Base-by-base conservation (phyloP, 2,329 filamentous ascomycete species). In the Arachnomyces sp. region DNA sequence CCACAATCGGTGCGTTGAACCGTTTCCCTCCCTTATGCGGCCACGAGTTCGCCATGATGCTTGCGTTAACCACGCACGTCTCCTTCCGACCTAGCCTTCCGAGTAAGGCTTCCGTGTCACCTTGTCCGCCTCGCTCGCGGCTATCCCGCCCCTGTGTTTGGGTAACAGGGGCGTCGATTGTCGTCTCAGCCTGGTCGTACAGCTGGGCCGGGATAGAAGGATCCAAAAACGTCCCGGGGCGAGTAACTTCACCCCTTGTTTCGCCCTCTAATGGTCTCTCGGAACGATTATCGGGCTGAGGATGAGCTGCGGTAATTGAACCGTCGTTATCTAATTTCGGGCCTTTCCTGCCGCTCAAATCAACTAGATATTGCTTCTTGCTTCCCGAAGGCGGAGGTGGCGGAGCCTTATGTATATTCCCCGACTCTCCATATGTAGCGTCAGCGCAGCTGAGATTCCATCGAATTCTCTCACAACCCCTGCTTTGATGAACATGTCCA, bases 1-100 rank as follows among this genome's bases (percentile, higher is more conserved):
- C 79, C n/a, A 93, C 81, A 49, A 93, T 82, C 14, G 86, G 81
- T 56, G 88, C 84, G 60, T 89, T 79, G 61, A 84, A 79, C 45
- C 63, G 70, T 58, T 80, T 84, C 12, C 77, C 77, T 2, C 63
- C 68, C 25, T 43, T 52, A 47, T 82, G 78, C 36, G 81, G 81
- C 62, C 77, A 81, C 45, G 74, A 79, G 15, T 71, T 79, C 32
- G 77, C 78, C 70, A 83, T 74, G 46, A 89, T 79, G 14, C 85
- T 79, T 18, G 84, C 84, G 63, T 94, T 93, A 50, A 92, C 74
- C 39, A 93, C 66, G 55, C 80, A 89, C 1, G 84, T 92, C 65
- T 90, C 82, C 44, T 57, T 66, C 50, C 76, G 16, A 9, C 14
- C 4, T 25, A 6, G 8, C 12, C 13, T 20, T 40, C 16, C 18